phyloP scores from a whole-genome alignment of 345 rosid species.

The Erodium maritimum region DNA sequence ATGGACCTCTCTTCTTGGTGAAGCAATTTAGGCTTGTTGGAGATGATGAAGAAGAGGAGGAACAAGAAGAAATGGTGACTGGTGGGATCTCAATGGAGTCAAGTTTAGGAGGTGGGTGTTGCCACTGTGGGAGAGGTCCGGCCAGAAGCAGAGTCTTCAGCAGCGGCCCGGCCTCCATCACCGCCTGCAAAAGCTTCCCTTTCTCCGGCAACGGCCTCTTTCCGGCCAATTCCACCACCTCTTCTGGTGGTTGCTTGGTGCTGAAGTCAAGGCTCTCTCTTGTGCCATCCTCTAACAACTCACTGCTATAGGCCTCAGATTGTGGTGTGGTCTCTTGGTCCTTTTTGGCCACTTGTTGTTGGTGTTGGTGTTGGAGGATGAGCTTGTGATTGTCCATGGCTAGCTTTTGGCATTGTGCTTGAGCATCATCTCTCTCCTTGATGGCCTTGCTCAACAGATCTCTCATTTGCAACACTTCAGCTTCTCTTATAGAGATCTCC shows the following conservation, averaged over 20 bases:
- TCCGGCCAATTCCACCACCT: slow-evolving; percentile 21
- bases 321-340: not conserved
- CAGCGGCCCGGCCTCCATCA: slow-evolving; percentile 62
- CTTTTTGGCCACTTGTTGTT: slow-evolving; percentile 12
- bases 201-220: slow-evolving; percentile 43
- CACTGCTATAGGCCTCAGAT: slow-evolving; percentile 2
- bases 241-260: slow-evolving; percentile 5
- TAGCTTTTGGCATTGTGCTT: slow-evolving; percentile 20
- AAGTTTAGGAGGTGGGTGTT: slow-evolving; percentile 59
- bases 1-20: not conserved
- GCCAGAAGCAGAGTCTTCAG: slow-evolving; percentile 56
- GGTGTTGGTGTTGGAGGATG: slow-evolving; percentile 13
- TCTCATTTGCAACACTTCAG: slow-evolving; percentile 29
- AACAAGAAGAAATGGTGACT: slow-evolving; percentile 34
- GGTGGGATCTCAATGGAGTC: slow-evolving; percentile 57
- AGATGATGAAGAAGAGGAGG: slow-evolving; percentile 6
- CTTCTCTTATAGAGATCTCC: slow-evolving; percentile 33
- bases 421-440: slow-evolving; percentile 39
- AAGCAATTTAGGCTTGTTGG: not conserved
- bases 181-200: slow-evolving; percentile 58
- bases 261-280: slow-evolving; percentile 6
- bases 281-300: not conserved
- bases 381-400: slow-evolving; percentile 28
- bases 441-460: slow-evolving; percentile 23
- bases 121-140: slow-evolving; percentile 76